Evolutionary conservation across 1,139 yeast species (phyloP).

Genomic region (Candida frijolesensis): DNA sequence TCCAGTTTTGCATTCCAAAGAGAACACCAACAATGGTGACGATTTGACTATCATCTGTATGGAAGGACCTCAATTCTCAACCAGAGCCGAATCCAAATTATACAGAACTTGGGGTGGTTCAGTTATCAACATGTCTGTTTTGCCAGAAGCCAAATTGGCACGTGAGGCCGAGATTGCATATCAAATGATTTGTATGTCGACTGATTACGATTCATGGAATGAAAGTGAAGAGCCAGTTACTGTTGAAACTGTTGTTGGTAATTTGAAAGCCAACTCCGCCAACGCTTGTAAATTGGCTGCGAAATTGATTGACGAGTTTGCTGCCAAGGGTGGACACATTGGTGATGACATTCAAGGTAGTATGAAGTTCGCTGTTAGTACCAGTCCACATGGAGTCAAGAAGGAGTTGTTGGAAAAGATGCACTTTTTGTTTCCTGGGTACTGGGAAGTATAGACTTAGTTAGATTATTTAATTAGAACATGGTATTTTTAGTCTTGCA

Average conservation of each 20-base stretch:
- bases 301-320: conserved; percentile 65
- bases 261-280: conserved; percentile 81
- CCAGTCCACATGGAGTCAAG: conserved; percentile 75
- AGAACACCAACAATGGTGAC: conserved; percentile 49
- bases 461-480: conserved; percentile 1
- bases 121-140: conserved; percentile 93
- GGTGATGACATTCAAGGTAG: conserved; percentile 74
- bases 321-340: conserved; percentile 54
- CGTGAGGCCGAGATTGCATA: conserved; percentile 96
- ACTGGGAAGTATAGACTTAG: conserved; percentile 50
- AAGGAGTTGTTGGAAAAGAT: conserved; percentile 74
- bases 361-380: conserved; percentile 81
- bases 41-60: conserved; percentile 89
- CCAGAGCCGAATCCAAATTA: conserved; percentile 93
- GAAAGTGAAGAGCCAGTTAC: conserved; percentile 95
- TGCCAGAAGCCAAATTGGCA: conserved; percentile 96
- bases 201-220: conserved; percentile 98
- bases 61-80: conserved; percentile 99
- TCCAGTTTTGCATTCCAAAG: conserved; percentile 59
- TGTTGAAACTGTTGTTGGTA: conserved; percentile 92
- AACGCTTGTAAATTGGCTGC: conserved; percentile 84
- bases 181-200: conserved; percentile 98
- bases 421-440: conserved; percentile 90
- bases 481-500: not conserved
- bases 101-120: conserved; percentile 92